These are phyloP conservation scores for Echria macrotheca DNA, from an alignment of 495 filamentous ascomycete species.

Conservation along the genomic window DNA sequence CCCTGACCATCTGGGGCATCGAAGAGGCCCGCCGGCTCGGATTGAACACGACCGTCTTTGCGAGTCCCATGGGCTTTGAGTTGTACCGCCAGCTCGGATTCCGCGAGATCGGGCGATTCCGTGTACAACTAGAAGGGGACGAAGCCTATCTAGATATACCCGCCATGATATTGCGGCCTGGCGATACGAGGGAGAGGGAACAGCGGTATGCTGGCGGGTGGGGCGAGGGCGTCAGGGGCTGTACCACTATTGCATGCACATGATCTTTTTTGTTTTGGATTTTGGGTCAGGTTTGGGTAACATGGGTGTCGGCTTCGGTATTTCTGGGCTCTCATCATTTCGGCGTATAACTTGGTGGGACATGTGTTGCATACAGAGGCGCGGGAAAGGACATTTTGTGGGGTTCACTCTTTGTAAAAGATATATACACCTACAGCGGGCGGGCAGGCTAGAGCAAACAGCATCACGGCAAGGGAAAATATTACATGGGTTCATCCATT, in stretches of 20 bases:
- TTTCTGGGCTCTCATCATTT: background rate
- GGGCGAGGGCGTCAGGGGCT: background rate
- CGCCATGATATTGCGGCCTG: slow-evolving; percentile 14
- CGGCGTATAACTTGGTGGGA: background rate
- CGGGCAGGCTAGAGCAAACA: no score
- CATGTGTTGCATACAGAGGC: no score
- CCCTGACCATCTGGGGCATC: slow-evolving; percentile 48
- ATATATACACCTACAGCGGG: no score
- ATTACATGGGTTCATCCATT: no score
- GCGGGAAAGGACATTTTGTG: no score
- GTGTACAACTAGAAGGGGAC: slow-evolving; percentile 24
- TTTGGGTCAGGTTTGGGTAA: background rate
- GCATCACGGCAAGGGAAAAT: no score
- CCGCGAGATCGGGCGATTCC: slow-evolving; percentile 20
- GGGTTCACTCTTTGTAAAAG: no score
- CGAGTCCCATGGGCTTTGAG: slow-evolving; percentile 23
- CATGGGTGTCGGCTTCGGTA: background rate
- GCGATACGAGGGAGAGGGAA: background rate
- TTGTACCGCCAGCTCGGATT: slow-evolving; percentile 28
- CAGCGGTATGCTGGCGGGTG: background rate
- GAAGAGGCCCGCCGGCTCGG: slow-evolving; percentile 16
- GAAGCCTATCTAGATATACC: slow-evolving; percentile 24
- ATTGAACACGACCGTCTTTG: slow-evolving; percentile 23
- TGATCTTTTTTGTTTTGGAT: background rate
- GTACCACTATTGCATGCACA: slow-evolving; percentile 1